These are phyloP conservation scores for Yarrowia divulgata DNA, from an alignment of 805 yeast species.

Conservation along the genomic window DNA sequence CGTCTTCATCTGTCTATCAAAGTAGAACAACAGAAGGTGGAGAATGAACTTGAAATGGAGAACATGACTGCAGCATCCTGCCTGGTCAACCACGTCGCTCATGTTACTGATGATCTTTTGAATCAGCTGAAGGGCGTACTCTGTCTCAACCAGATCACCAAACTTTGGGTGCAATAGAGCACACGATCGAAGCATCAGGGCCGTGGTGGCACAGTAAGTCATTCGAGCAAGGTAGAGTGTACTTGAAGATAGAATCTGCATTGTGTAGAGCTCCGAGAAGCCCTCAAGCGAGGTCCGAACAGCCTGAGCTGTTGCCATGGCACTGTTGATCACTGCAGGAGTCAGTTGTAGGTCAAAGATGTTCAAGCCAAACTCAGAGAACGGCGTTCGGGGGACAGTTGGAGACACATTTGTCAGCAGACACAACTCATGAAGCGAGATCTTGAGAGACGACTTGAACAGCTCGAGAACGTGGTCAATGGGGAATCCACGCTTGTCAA, in stretches of 20 bases:
- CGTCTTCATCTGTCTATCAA: slow-evolving; percentile 45
- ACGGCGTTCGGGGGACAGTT: slow-evolving; percentile 49
- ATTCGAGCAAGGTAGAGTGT: slow-evolving; percentile 46
- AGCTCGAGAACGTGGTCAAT: slow-evolving; percentile 49
- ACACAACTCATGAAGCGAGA: slow-evolving; percentile 54
- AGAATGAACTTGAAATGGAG: slow-evolving; percentile 47
- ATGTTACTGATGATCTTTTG: slow-evolving; percentile 41
- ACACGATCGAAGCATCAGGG: slow-evolving; percentile 49
- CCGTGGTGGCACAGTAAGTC: slow-evolving; percentile 47
- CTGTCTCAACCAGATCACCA: slow-evolving; percentile 42
- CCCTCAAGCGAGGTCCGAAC: slow-evolving; percentile 44
- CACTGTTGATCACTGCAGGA: slow-evolving; percentile 45
- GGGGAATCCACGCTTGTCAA: slow-evolving; percentile 52
- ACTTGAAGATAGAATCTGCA: slow-evolving; percentile 65
- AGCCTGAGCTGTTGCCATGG: slow-evolving; percentile 45
- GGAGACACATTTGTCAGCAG: slow-evolving; percentile 45
- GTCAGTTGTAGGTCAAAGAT: slow-evolving; percentile 42
- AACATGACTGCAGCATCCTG: slow-evolving; percentile 48
- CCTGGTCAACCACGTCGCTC: slow-evolving; percentile 44
- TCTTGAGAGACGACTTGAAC: slow-evolving; percentile 59
- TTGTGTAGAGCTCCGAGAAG: slow-evolving; percentile 46
- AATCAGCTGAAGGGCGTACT: slow-evolving; percentile 16
- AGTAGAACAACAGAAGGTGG: slow-evolving; percentile 49
- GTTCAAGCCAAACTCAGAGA: slow-evolving; percentile 50
- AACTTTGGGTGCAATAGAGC: slow-evolving; percentile 46